Percentiles rank a stretch among this genome's conserved stretches.
Evolutionary conservation across 352 stramenopile genomes (phyloP).

Genomic region (Phytophthora multivora): DNA sequence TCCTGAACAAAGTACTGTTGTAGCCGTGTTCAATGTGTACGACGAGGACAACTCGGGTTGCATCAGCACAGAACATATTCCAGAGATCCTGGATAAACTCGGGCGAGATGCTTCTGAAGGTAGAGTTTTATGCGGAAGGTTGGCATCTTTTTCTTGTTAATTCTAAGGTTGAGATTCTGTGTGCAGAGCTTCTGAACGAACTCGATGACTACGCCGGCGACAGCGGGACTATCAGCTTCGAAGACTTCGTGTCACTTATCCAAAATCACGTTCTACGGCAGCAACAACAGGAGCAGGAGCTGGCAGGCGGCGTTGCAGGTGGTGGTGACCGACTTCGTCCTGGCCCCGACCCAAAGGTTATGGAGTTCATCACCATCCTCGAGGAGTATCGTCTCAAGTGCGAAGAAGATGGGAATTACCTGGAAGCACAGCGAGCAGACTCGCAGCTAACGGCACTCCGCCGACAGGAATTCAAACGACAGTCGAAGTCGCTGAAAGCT

Average conservation of each 20-base stretch:
- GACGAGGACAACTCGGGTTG: constrained; percentile 62
- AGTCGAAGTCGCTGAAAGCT: constrained; percentile 91
- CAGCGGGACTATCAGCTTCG: constrained; percentile 59
- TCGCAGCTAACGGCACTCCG: constrained; percentile 87
- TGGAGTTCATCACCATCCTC: constrained; percentile 94
- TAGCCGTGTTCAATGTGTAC: constrained; percentile 84
- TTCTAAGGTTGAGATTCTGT: background rate
- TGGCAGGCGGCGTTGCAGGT: constrained; percentile 28
- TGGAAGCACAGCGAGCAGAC: constrained; percentile 91
- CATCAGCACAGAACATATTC: constrained; percentile 72
- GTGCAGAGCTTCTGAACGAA: constrained; percentile 68
- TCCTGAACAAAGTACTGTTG: background rate
- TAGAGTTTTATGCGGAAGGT: constrained; percentile 7
- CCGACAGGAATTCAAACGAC: constrained; percentile 92
- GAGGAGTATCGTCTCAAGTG: constrained; percentile 95
- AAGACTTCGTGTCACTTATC: constrained; percentile 71
- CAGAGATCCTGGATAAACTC: constrained; percentile 77
- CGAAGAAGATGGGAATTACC: constrained; percentile 94
- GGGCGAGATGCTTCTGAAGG: constrained; percentile 73
- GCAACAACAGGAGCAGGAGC: constrained; percentile 46
- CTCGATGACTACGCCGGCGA: constrained; percentile 64
- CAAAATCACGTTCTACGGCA: constrained; percentile 38
- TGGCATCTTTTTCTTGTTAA: background rate
- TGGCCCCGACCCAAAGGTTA: constrained; percentile 90
- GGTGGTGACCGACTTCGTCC: constrained; percentile 49